Evolutionary conservation across 768 basidiomycete genomes (phyloP).

Genomic region (Mycena belliarum): DNA sequence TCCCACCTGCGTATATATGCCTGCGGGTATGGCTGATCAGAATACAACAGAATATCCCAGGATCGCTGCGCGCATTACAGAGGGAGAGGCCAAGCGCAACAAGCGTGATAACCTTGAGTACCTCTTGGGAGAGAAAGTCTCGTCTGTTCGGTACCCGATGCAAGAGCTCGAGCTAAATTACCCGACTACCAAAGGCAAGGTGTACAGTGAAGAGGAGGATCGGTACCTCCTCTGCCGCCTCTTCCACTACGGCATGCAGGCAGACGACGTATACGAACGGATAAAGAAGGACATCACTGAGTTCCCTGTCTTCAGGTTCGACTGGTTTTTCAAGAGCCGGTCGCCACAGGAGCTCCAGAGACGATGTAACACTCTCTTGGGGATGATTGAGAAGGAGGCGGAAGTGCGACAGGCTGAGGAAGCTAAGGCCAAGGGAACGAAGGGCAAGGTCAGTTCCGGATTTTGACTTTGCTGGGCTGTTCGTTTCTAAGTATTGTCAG

Average conservation of each 20-base stretch:
- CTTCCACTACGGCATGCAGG: slow-evolving; percentile 86
- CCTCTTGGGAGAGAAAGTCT: slow-evolving; percentile 81
- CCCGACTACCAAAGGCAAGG: slow-evolving; percentile 93
- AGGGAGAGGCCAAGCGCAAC: slow-evolving; percentile 88
- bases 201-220: slow-evolving; percentile 96
- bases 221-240: slow-evolving; percentile 90
- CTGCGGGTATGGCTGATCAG: background rate
- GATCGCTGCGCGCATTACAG: slow-evolving; percentile 79
- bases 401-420: slow-evolving; percentile 67
- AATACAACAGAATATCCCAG: slow-evolving; percentile 66
- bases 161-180: slow-evolving; percentile 97
- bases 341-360: slow-evolving; percentile 87
- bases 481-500: slow-evolving; percentile 32
- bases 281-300: slow-evolving; percentile 97
- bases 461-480: background rate
- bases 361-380: slow-evolving; percentile 82
- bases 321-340: slow-evolving; percentile 97
- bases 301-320: slow-evolving; percentile 95
- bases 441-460: slow-evolving; percentile 58
- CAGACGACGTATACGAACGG: slow-evolving; percentile 88
- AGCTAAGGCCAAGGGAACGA: slow-evolving; percentile 57
- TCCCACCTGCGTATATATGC: background rate
- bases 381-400: slow-evolving; percentile 95
- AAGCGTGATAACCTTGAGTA: slow-evolving; percentile 80
- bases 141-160: slow-evolving; percentile 85